Conservation (phyloP, 805 yeast species). For the Pichia heedii region DNA sequence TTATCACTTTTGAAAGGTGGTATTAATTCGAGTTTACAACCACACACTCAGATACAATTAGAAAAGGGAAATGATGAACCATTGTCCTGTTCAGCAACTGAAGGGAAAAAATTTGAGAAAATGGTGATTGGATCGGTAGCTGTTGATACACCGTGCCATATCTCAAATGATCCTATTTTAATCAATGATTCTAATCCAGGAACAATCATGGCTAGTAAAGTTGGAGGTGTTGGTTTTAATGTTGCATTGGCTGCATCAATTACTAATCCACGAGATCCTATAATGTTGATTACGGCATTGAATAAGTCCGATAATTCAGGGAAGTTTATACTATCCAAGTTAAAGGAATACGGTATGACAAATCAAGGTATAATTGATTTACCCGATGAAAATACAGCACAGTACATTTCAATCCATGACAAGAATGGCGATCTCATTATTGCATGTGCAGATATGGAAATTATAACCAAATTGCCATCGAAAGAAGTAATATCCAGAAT, state of each 20-base stretch:
- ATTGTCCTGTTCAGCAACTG: too few relatives aligned
- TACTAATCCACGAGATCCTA: slow-evolving; percentile 24
- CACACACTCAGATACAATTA: not conserved
- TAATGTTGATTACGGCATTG: slow-evolving; percentile 43
- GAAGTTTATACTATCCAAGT: slow-evolving; percentile 24
- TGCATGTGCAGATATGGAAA: slow-evolving; percentile 83
- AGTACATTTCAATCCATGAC: slow-evolving; percentile 64
- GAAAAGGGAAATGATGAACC: not conserved
- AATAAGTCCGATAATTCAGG: slow-evolving; percentile 52
- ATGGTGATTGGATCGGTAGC: slow-evolving; percentile 71
- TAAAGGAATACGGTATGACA: slow-evolving; percentile 25
- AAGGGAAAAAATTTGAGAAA: slow-evolving; percentile 15
- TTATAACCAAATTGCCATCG: slow-evolving; percentile 42
- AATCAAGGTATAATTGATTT: slow-evolving; percentile 32
- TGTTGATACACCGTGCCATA: slow-evolving; percentile 54
- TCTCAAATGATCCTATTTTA: slow-evolving; percentile 21
- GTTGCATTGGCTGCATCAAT: slow-evolving; percentile 47
- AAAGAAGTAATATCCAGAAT: slow-evolving; percentile 37
- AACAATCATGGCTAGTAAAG: slow-evolving; percentile 32
- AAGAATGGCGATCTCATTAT: slow-evolving; percentile 51
- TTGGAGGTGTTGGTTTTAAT: slow-evolving; percentile 86
- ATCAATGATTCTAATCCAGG: slow-evolving; percentile 72
- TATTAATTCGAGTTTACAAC: not conserved
- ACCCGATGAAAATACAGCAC: slow-evolving; percentile 41
- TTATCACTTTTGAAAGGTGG: slow-evolving; percentile 30